Evolutionary conservation across 2,329 filamentous ascomycete genomes (phyloP).

Genomic region (Cordyceps farinosa): DNA sequence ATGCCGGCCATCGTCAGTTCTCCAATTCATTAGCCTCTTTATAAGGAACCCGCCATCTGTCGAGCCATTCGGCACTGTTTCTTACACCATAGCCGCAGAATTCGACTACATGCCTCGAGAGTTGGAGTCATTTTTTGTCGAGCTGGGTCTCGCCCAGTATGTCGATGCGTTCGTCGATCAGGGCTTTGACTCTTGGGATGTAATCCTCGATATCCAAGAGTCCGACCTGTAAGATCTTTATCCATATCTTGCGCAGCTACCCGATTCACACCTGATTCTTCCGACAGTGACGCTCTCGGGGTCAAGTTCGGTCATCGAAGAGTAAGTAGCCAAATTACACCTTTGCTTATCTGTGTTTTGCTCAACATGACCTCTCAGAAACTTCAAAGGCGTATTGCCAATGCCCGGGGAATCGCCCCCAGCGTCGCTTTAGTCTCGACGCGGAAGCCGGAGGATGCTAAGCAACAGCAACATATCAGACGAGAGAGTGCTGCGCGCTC

Average conservation of each 20-base stretch:
- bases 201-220: slow-evolving; percentile 78
- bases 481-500: slow-evolving; percentile 43
- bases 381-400: slow-evolving; percentile 78
- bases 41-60: not conserved
- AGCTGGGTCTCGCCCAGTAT: slow-evolving; percentile 77
- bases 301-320: slow-evolving; percentile 79
- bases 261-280: not conserved
- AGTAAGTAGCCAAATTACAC: slow-evolving; percentile 45
- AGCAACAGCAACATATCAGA: slow-evolving; percentile 49
- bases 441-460: slow-evolving; percentile 50
- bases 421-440: slow-evolving; percentile 48
- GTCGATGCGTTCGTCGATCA: slow-evolving; percentile 69
- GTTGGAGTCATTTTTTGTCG: slow-evolving; percentile 63
- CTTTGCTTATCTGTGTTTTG: slow-evolving; percentile 20
- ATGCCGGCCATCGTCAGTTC: slow-evolving; percentile 4
- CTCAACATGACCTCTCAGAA: slow-evolving; percentile 50
- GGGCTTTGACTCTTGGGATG: slow-evolving; percentile 83
- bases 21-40: not conserved
- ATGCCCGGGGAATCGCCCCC: slow-evolving; percentile 61
- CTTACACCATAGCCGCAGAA: slow-evolving; percentile 2
- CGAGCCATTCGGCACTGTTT: not conserved
- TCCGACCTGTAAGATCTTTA: slow-evolving; percentile 66
- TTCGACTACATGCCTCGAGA: slow-evolving; percentile 47
- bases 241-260: too few relatives aligned
- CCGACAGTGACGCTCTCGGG: slow-evolving; percentile 61